Evolutionary conservation across 1,139 yeast species (phyloP), one percentile per base, ranked within the genome.

Genomic region (Zygoascus sp.): DNA sequence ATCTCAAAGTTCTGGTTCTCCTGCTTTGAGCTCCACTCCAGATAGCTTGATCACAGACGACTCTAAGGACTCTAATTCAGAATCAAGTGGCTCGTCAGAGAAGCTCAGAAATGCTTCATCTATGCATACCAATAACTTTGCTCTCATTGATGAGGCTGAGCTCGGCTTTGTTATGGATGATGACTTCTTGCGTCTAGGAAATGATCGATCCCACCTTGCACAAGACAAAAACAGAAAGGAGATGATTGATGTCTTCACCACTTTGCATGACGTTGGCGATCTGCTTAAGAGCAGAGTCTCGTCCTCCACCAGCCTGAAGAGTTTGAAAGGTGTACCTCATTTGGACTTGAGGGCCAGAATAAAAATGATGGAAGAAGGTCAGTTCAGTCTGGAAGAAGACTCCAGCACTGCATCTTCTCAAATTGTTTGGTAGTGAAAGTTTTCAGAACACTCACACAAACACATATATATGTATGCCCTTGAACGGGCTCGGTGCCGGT

Each of bases 301-400:
- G 28, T 47, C 35, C 34, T 42, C 28, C 48, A 45, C 37, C 42
- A 45, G 45, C 23, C 39, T 17, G 40, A 52, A 15, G 46, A 45
- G 19, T 38, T 51, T 15, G 39, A 54, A 34, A 10, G 44, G 22
- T 19, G 20, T 42, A 35, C 41, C 45, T 16, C 40, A 22, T 5
- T 25, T 53, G 45, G 58, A 58, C 35, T 51, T 61, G 28, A 57
- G 64, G 1, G 57, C 60, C 45, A 54, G 64, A 20, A 61, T 61
- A 36, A 54, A 60, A 39, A 47, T 61, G 50, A 55, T 60, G 62
- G 64, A 60, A 44, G 61, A 60, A 10, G 61, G 61, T 16, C 37
- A 27, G 8, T 17, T 40, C 16, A 19, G 42, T 21, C 16, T 43
- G 13, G 46, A 47, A 6, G 42, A 42, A 15, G 20, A 10, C 23